Evolutionary conservation across 1,284 basidiomycete genomes (phyloP), one percentile per base, ranked within the genome.

Genomic region (Sporisorium exsertum): DNA sequence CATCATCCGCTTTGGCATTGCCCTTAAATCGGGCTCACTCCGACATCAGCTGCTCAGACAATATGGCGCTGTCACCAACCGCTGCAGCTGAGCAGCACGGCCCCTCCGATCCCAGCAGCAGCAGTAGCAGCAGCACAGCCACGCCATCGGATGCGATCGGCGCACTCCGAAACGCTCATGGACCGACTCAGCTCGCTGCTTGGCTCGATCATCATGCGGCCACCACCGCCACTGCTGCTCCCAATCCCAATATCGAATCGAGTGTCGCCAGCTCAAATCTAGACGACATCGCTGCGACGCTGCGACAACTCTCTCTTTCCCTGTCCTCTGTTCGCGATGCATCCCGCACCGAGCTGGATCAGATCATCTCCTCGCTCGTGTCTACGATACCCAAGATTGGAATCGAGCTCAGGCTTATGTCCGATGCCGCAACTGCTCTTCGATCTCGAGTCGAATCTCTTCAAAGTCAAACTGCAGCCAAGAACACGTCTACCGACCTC

Each of bases 351-450:
- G 58, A 74, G 32, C 57, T 73, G 5, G 66, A 77, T 22, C 64
- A 62, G 22, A 58, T 64, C 67, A 58, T 74, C 64, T 33, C 46
- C 22, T 66, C 58, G 54, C 64, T 77, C 55, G 61, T 71, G 20
- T 52, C 60, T 0, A 68, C 64, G 42, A 65, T 74, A 24, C 71
- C 75, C 27, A 73, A 63, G 29, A 57, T 77, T 10, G 61, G 51
- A 13, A 56, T 74, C 53, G 67, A 74, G 37, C 58, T 71, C 55
- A 61, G 60, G 33, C 69, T 77, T 46, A 64, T 73, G 67, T 58
- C 54, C 6, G 65, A 77, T 40, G 64, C 66, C 4, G 74, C 70
- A 6, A 57, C 55, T 0, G 45, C 55, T 8, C 73, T 77, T 18
- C 65, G 69, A 26, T 42, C 53, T 8, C 65, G 54, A 13, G 42